Base-by-base conservation (phyloP, 768 basidiomycete genomes). In the Suillus tomentosus region DNA sequence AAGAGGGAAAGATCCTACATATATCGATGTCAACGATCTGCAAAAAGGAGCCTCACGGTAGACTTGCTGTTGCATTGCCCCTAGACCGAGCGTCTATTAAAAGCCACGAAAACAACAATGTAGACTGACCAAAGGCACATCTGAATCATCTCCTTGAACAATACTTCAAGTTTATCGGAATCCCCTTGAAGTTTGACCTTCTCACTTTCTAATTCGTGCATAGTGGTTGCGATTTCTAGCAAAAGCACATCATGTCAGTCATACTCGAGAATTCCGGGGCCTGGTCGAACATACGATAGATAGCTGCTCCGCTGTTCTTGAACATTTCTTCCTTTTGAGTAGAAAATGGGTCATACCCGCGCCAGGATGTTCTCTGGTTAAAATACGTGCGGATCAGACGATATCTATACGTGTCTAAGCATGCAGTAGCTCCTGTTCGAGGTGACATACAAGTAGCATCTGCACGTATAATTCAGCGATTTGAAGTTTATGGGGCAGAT, bases 1-100 rank as follows among this genome's bases (percentile, higher is more conserved):
- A 99, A 81, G 14, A 99, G 85, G 0, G 94, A 96, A 5, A 98
- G 82, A 75, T 99, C 96, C 90, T 94, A 67, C n/a, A n/a, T 24
- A 36, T 56, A 56, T 43, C 14, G 59, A 47, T 66, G 65, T 47
- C 15, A 59, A 55, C 24, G 34, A 19, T 56, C 9, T 22, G 39
- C 15, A 9, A 57, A 40, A 39, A 24, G 10, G 17, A 54, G 53
- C 27, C 34, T 14, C 19, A 22, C 40, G n/a, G 58, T 53, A 43
- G 42, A 40, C 17, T 66, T 69, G 93, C 93, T 31, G 95, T 97
- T 15, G 95, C 95, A 73, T 98, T 98, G 53, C 96, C 96, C 95
- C 94, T 96, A 40, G 0, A 66, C 55, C 22, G 7, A n/a, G 56
- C 2, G 9, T 34, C 31, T 40, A 39, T 24, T 59, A 48, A 27